Percentiles rank a stretch among this genome's conserved stretches.
These are phyloP conservation scores for Diaporthe velutina DNA, from an alignment of 2,329 filamentous ascomycete genomes.

Conservation along the genomic window DNA sequence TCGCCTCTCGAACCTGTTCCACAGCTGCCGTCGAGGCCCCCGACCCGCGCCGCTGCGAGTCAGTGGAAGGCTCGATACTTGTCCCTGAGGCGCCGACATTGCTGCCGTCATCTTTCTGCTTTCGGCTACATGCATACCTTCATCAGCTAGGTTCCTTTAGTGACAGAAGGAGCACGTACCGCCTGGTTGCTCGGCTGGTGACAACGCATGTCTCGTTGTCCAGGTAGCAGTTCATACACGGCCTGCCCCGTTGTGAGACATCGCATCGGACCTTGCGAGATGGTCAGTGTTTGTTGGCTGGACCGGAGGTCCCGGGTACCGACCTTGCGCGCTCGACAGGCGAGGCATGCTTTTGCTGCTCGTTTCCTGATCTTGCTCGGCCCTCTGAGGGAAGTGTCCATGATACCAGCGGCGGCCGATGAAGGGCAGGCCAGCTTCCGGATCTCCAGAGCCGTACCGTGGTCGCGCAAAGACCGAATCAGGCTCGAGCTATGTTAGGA, in stretches of 20 bases:
- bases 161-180: conserved; percentile 47
- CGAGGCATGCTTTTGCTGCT: conserved; percentile 64
- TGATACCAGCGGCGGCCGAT: not conserved
- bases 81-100: conserved; percentile 1
- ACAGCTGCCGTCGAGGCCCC: conserved; percentile 39
- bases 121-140: conserved; percentile 7
- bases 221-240: conserved; percentile 66
- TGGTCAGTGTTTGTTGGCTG: not conserved
- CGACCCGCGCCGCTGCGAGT: conserved; percentile 11
- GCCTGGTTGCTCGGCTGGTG: conserved; percentile 54
- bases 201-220: conserved; percentile 60
- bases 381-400: conserved; percentile 22
- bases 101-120: conserved; percentile 15
- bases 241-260: conserved; percentile 61
- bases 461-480: conserved; percentile 4
- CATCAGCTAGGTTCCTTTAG: not conserved
- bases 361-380: conserved; percentile 56
- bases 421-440: conserved; percentile 4
- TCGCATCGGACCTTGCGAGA: conserved; percentile 61
- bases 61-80: conserved; percentile 1
- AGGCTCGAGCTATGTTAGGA: conserved; percentile 11
- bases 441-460: conserved; percentile 1
- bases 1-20: conserved; percentile 43
- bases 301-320: not conserved
- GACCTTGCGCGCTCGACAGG: conserved; percentile 57